phyloP scores from a whole-genome alignment of 1,284 basidiomycete species.

The Ceraceosorus bombacis region DNA sequence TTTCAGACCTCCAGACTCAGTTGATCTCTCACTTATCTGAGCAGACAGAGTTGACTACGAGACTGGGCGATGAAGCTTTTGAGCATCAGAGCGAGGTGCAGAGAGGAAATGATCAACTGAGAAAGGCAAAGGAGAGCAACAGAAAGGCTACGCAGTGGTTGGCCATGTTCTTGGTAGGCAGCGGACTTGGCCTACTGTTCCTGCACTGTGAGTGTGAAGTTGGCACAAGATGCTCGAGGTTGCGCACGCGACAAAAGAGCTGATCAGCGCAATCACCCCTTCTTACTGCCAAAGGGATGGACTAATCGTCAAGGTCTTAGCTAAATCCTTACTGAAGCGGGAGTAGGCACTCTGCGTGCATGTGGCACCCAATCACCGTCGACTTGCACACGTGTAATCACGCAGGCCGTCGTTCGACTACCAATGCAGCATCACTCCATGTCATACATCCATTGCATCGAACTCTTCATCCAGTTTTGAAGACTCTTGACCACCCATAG shows the following conservation, averaged over 20 bases:
- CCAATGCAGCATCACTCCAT: too few species aligned
- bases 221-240: background rate
- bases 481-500: too few species aligned
- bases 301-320: too few species aligned
- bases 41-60: slow-evolving; percentile 81
- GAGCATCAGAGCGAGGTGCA: slow-evolving; percentile 72
- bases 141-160: slow-evolving; percentile 75
- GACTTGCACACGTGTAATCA: too few species aligned
- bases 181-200: slow-evolving; percentile 75
- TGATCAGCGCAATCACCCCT: background rate
- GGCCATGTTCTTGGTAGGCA: slow-evolving; percentile 74
- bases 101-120: slow-evolving; percentile 75
- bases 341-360: too few species aligned
- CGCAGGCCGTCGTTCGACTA: too few species aligned
- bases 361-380: too few species aligned
- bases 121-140: slow-evolving; percentile 69
- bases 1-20: slow-evolving; percentile 79
- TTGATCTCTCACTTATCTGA: slow-evolving; percentile 72
- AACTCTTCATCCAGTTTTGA: too few species aligned
- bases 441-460: too few species aligned
- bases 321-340: too few species aligned
- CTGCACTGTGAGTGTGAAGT: slow-evolving; percentile 56
- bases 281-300: too few species aligned
- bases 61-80: slow-evolving; percentile 80
- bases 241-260: background rate